Conservation (phyloP, 306 rosid species). For the Lotus japonicus region DNA sequence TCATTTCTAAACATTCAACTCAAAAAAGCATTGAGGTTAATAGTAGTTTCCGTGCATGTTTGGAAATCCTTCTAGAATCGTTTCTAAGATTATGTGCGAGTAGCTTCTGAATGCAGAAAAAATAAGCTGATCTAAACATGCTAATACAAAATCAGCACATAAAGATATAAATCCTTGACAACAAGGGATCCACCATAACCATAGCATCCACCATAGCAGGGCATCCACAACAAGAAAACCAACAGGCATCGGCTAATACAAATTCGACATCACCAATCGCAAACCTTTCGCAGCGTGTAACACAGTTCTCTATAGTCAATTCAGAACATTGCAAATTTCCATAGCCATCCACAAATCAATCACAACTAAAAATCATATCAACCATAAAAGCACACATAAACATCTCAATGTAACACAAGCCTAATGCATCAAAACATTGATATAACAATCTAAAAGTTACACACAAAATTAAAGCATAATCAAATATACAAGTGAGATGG, state of each 20-base stretch:
- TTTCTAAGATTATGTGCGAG: no score
- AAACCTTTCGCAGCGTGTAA: no score
- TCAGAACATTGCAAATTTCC: not conserved
- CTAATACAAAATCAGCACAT: not conserved
- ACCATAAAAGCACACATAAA: not conserved
- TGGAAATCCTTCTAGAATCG: no score
- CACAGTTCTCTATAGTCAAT: no score
- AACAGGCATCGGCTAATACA: not conserved
- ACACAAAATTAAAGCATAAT: not conserved
- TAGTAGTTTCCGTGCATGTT: not conserved
- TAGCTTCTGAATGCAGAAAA: no score
- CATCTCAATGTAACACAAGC: not conserved
- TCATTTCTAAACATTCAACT: not conserved
- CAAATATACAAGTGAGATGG: slow-evolving; percentile 67
- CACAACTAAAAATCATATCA: not conserved
- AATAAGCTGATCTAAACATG: no score
- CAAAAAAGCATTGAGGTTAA: not conserved
- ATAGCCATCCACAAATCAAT: not conserved
- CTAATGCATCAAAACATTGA: not conserved
- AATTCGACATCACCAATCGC: not conserved
- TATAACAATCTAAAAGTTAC: not conserved
- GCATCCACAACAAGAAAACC: not conserved
- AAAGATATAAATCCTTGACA: not conserved
- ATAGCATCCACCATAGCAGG: no score
- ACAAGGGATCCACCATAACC: no score